These are phyloP conservation scores for Orbilia brochopaga DNA, from an alignment of 2,329 filamentous ascomycete genomes.

Conservation along the genomic window DNA sequence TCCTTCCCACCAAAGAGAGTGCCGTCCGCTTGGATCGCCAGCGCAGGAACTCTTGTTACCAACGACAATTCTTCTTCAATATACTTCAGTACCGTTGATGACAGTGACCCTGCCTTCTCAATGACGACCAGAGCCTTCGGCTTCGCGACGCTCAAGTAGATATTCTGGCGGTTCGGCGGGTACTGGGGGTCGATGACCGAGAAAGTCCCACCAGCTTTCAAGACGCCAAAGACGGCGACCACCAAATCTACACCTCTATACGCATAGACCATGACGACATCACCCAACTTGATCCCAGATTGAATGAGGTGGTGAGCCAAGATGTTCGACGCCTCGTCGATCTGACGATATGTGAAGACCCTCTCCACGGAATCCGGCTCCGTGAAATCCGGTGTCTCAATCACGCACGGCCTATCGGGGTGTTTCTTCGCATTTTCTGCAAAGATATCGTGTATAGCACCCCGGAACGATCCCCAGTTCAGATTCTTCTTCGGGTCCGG, in stretches of 20 bases:
- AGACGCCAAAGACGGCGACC: conserved; percentile 78
- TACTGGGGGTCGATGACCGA: conserved; percentile 80
- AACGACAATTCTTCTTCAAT: conserved; percentile 75
- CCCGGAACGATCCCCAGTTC: conserved; percentile 70
- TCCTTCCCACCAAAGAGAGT: conserved; percentile 70
- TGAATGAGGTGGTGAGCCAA: conserved; percentile 79
- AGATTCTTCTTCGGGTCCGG: conserved; percentile 73
- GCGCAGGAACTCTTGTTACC: conserved; percentile 74
- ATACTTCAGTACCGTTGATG: conserved; percentile 65
- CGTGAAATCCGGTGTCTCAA: conserved; percentile 66
- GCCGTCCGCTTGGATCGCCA: conserved; percentile 75
- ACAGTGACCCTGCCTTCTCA: conserved; percentile 69
- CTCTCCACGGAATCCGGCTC: conserved; percentile 63
- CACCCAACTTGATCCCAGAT: conserved; percentile 74
- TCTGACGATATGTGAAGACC: conserved; percentile 81
- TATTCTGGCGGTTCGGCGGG: conserved; percentile 78
- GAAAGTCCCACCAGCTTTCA: conserved; percentile 67
- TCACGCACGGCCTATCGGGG: conserved; percentile 72
- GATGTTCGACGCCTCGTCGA: conserved; percentile 81
- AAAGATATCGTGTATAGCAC: conserved; percentile 75
- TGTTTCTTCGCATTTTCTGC: conserved; percentile 69
- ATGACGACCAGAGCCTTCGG: conserved; percentile 77
- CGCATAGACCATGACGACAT: conserved; percentile 93
- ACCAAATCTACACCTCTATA: conserved; percentile 80
- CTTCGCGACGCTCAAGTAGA: conserved; percentile 80